Evolutionary conservation across 73 alveolate species (phyloP), one percentile per base, ranked within the genome.

Genomic region (Paramecium octaurelia): DNA sequence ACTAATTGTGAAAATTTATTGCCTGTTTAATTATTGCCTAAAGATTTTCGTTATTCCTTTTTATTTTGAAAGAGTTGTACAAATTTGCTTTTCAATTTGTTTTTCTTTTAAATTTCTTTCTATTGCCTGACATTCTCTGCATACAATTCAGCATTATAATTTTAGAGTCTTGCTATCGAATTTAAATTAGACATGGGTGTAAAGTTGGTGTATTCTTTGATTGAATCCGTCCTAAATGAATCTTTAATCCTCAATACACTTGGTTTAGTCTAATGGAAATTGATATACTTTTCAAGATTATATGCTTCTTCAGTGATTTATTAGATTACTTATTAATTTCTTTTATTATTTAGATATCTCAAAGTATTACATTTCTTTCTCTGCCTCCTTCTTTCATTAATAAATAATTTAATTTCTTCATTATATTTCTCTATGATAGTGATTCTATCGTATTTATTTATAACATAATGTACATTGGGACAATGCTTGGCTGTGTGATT

Each of bases 351-450:
- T 21, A 80, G 31, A 10, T 24, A 20, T 80, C 44, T 16, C 2
- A 80, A 80, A 23, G 91, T 44, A 43, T 44, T 14, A 80, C 46
- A 43, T 35, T 80, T 48, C 57, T 80, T 44, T 80, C 84, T 64
- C 10, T 23, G 14, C 12, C 42, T 31, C 9, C 57, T 80, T 80
- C 76, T 40, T 40, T 44, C 31, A 44, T 80, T 80, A 43, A 44
- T 64, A 5, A 24, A 23, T 42, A 4, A 35, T 20, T 80, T 80
- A 24, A 80, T 44, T 31, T 80, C 88, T 48, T 42, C 35, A 23
- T 80, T 44, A 46, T 42, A 44, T 46, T 46, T 80, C 43, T 80
- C 75, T 12, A 80, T 48, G 34, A 80, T 80, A 43, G 34, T 23
- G 11, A 43, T 44, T 44, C 70, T 80, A 31, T 80, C 91, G 23